Base-by-base conservation (phyloP, 768 basidiomycete species). In the Rhodotorula paludigena region DNA sequence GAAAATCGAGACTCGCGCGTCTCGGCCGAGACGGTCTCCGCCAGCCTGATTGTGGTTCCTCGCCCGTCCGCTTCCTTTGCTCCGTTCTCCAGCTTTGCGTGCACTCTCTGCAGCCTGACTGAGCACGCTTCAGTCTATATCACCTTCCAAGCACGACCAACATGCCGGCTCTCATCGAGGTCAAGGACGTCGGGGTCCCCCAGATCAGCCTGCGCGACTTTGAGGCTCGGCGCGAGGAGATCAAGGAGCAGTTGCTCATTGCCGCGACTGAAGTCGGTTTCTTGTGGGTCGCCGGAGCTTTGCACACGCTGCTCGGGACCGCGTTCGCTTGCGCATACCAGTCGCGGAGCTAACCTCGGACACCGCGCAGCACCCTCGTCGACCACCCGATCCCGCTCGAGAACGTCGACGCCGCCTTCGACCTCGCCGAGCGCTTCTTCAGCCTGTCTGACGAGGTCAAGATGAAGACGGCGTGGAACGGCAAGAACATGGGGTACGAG, bases 381-480 rank as follows among this genome's bases (percentile, higher is more conserved):
- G 72, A 75, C 68, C 76, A 77, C 64, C 58, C 65, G 20, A 77
- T 76, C 36, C 66, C 75, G n/a, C 49, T 64, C n/a, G 66, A 68
- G 25, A 38, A 70, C 12, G 69, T 77, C 48, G 61, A 73, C 48
- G 58, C 64, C 5, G 72, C 72, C 3, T 76, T 77, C 51, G 68
- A 61, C 16, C 49, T 67, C 21, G 72, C 73, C 20, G 56, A 56
- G 38, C 47, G 61, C 21, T 77, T 77, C 70, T 77, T 77, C 47
- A 73, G 72, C 42, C 64, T 77, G 14, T 63, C 68, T 0, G 42
- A 63, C 23, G 69, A 67, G 6, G 47, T 63, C 60, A 77, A 77
- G 66, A n/a, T 51, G 45, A 74, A 75, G 56, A 76, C 71, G 10
- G 64, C 75, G 36, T 60, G 62, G 68, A 61, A 53, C 38, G 64